Percentiles rank a stretch among this genome's conserved stretches.
Evolutionary conservation across 345 rosid genomes (phyloP).

Genomic region (Populus euphratica): DNA sequence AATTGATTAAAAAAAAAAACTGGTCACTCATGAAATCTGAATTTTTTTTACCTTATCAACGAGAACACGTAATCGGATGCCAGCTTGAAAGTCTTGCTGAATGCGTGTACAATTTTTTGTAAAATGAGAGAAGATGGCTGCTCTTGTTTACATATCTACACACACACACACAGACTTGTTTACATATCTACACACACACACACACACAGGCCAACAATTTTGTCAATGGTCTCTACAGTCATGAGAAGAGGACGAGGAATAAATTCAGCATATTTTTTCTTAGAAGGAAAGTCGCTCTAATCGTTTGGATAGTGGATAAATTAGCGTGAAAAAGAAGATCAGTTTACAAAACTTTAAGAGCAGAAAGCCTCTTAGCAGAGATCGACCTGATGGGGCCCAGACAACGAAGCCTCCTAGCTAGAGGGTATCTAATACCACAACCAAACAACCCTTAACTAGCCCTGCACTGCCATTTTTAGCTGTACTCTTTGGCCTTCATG

Average conservation of each 20-base stretch:
- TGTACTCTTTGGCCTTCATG: neutral
- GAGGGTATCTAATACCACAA: too few relatives aligned
- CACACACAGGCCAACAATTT: too few relatives aligned
- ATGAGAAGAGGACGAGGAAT: too few relatives aligned
- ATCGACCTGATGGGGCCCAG: neutral
- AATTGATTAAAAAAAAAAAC: neutral
- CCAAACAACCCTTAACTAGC: neutral
- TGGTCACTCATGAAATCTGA: neutral
- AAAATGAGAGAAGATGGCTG: too few relatives aligned
- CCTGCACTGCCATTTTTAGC: neutral
- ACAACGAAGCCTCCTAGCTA: neutral
- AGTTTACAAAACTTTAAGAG: too few relatives aligned
- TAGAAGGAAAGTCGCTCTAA: neutral
- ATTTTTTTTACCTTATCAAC: neutral
- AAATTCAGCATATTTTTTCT: too few relatives aligned
- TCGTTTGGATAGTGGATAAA: neutral
- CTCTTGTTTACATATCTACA: too few relatives aligned
- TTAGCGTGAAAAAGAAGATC: neutral
- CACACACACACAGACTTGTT: too few relatives aligned
- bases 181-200: too few relatives aligned
- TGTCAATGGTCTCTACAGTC: too few relatives aligned
- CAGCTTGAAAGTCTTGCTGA: too few relatives aligned
- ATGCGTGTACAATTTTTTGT: too few relatives aligned
- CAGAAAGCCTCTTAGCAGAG: neutral
- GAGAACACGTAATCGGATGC: neutral